Conservation (phyloP, 768 basidiomycete species). For the Tricholomella constricta region DNA sequence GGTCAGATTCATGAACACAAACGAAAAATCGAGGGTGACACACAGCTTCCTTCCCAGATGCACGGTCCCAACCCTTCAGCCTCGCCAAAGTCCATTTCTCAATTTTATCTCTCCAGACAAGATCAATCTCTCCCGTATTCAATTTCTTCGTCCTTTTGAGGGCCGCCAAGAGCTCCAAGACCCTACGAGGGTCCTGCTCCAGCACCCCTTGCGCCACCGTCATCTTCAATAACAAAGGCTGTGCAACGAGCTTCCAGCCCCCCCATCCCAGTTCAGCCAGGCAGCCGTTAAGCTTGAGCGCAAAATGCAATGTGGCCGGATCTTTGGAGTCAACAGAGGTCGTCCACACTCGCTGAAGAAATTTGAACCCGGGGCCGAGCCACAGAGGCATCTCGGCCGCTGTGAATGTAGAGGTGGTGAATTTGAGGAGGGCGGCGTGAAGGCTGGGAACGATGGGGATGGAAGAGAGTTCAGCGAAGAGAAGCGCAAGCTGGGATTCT, state of each 20-base stretch:
- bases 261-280: conserved; percentile 71
- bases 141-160: conserved; percentile 52
- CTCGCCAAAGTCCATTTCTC: conserved; percentile 49
- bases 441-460: conserved; percentile 31
- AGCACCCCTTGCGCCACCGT: conserved; percentile 44
- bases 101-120: conserved; percentile 58
- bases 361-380: conserved; percentile 55
- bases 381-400: conserved; percentile 51
- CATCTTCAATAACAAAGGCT: conserved; percentile 58
- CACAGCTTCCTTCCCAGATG: conserved; percentile 44
- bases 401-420: conserved; percentile 39
- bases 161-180: conserved; percentile 52
- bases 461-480: conserved; percentile 33
- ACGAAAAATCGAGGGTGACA: conserved; percentile 9
- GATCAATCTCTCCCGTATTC: conserved; percentile 48
- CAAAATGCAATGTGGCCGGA: conserved; percentile 35
- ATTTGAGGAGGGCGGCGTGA: conserved; percentile 38
- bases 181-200: conserved; percentile 40
- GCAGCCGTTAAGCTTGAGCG: conserved; percentile 55
- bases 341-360: conserved; percentile 55
- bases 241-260: conserved; percentile 73
- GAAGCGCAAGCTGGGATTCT: conserved; percentile 38
- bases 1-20: conserved; percentile 1
- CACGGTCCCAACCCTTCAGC: conserved; percentile 43
- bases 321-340: conserved; percentile 8